Percentiles rank a stretch among this genome's conserved stretches.
Evolutionary conservation across 495 filamentous ascomycete genomes (phyloP).

Genomic region (Aspergillus ellipticus): DNA sequence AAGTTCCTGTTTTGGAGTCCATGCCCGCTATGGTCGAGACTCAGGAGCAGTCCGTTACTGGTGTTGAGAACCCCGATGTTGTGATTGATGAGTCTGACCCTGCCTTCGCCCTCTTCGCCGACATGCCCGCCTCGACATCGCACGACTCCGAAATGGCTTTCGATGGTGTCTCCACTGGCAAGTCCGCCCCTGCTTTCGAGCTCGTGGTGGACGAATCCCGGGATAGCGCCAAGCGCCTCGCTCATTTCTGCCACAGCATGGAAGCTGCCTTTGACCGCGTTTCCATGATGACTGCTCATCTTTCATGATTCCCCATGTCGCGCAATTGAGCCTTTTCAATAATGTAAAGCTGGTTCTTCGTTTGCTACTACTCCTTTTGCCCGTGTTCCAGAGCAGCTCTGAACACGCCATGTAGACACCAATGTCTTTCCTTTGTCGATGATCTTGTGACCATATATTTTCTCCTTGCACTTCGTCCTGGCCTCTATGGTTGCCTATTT

Average conservation of each 20-base stretch:
- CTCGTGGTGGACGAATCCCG: conserved; percentile 48
- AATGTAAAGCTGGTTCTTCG: conserved; percentile 17
- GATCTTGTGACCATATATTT: conserved; percentile 25
- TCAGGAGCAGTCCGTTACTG: conserved; percentile 23
- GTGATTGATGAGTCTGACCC: conserved; percentile 60
- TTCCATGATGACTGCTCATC: conserved; percentile 43
- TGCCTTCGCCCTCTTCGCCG: conserved; percentile 53
- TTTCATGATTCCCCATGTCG: conserved; percentile 40
- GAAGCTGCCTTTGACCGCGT: conserved; percentile 49
- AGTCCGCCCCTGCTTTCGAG: conserved; percentile 54
- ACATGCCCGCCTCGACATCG: conserved; percentile 33
- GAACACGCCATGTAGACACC: conserved; percentile 17
- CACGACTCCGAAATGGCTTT: conserved; percentile 38
- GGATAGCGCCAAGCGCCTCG: conserved; percentile 36
- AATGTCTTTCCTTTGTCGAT: conserved; percentile 24
- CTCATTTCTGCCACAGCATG: conserved; percentile 45
- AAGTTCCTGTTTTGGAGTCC: conserved; percentile 46
- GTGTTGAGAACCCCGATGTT: conserved; percentile 40
- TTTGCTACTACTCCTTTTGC: conserved; percentile 3
- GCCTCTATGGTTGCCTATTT: too few relatives aligned
- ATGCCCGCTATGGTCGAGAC: conserved; percentile 31
- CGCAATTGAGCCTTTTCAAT: conserved; percentile 20
- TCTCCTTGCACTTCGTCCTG: conserved; percentile 5
- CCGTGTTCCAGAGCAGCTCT: conserved; percentile 9
- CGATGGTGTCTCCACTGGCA: conserved; percentile 53